These are phyloP conservation scores for Pisolithus sp. DNA, from an alignment of 768 basidiomycete genomes.

Conservation along the genomic window DNA sequence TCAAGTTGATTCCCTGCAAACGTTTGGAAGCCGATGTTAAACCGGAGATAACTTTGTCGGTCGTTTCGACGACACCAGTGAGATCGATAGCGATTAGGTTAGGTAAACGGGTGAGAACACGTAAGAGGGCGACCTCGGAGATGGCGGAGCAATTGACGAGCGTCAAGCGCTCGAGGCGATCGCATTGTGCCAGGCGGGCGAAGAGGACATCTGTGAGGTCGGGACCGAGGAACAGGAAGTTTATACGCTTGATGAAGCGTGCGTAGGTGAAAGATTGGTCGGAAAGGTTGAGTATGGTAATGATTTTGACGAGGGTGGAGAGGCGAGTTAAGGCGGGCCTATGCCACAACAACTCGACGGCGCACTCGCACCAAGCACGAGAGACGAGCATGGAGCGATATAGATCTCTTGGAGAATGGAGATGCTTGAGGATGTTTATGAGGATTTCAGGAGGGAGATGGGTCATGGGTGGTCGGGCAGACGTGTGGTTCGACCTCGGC, in stretches of 20 bases:
- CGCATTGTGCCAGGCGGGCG: slow-evolving; percentile 62
- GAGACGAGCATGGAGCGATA: slow-evolving; percentile 74
- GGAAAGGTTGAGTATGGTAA: slow-evolving; percentile 54
- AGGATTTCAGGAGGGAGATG: slow-evolving; percentile 85
- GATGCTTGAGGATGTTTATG: slow-evolving; percentile 84
- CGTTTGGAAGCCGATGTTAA: slow-evolving; percentile 65
- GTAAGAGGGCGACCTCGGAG: slow-evolving; percentile 54
- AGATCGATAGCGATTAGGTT: slow-evolving; percentile 84
- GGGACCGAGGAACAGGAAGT: slow-evolving; percentile 67
- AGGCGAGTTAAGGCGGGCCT: slow-evolving; percentile 72
- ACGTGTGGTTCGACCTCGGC: slow-evolving; percentile 29
- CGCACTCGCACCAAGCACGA: slow-evolving; percentile 91
- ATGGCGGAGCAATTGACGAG: slow-evolving; percentile 73
- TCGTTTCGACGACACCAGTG: slow-evolving; percentile 60
- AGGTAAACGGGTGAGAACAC: slow-evolving; percentile 63
- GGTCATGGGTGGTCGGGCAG: slow-evolving; percentile 50
- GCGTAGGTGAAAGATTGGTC: slow-evolving; percentile 84
- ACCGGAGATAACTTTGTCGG: slow-evolving; percentile 64
- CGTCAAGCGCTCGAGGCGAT: slow-evolving; percentile 82
- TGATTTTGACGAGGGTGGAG: slow-evolving; percentile 71
- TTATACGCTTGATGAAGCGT: slow-evolving; percentile 83
- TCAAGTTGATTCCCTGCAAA: slow-evolving; percentile 89
- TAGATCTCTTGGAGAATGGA: slow-evolving; percentile 70
- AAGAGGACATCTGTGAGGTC: slow-evolving; percentile 73
- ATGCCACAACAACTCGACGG: slow-evolving; percentile 93